Percentiles rank a stretch among this genome's conserved stretches.
Evolutionary conservation across 2,329 filamentous ascomycete genomes (phyloP).

Genomic region (Fusarium bulbicola): DNA sequence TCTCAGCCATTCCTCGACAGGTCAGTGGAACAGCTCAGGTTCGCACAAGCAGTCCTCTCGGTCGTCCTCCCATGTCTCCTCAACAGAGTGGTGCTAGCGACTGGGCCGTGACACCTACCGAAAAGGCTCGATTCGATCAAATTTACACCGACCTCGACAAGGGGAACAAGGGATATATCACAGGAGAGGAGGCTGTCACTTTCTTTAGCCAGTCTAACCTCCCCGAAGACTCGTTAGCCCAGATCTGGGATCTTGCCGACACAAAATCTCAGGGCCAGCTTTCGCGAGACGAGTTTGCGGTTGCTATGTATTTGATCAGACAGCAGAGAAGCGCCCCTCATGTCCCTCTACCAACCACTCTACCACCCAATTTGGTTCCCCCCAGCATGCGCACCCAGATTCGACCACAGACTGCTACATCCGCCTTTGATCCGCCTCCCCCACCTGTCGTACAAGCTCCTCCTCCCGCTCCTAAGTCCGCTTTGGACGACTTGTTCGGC

Average conservation of each 20-base stretch:
- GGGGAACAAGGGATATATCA: slow-evolving; percentile 81
- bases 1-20: slow-evolving; percentile 81
- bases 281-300: slow-evolving; percentile 90
- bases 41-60: slow-evolving; percentile 68
- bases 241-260: slow-evolving; percentile 97
- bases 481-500: slow-evolving; percentile 92
- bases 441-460: slow-evolving; percentile 49
- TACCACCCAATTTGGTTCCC: slow-evolving; percentile 85
- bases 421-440: slow-evolving; percentile 62
- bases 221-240: slow-evolving; percentile 86
- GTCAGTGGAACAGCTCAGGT: slow-evolving; percentile 76
- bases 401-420: slow-evolving; percentile 60
- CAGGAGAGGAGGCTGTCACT: slow-evolving; percentile 90
- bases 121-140: slow-evolving; percentile 88
- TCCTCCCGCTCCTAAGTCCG: slow-evolving; percentile 73
- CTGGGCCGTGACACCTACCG: slow-evolving; percentile 84
- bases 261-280: slow-evolving; percentile 90
- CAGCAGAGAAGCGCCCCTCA: slow-evolving; percentile 80
- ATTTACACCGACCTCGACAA: slow-evolving; percentile 89
- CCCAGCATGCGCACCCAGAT: slow-evolving; percentile 79
- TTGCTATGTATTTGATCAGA: slow-evolving; percentile 96
- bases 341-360: slow-evolving; percentile 72
- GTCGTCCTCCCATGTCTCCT: slow-evolving; percentile 58
- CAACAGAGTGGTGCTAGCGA: slow-evolving; percentile 60
- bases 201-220: slow-evolving; percentile 95